These are phyloP conservation scores for Aspergillus sclerotioniger DNA, from an alignment of 495 filamentous ascomycete species.

Conservation along the genomic window DNA sequence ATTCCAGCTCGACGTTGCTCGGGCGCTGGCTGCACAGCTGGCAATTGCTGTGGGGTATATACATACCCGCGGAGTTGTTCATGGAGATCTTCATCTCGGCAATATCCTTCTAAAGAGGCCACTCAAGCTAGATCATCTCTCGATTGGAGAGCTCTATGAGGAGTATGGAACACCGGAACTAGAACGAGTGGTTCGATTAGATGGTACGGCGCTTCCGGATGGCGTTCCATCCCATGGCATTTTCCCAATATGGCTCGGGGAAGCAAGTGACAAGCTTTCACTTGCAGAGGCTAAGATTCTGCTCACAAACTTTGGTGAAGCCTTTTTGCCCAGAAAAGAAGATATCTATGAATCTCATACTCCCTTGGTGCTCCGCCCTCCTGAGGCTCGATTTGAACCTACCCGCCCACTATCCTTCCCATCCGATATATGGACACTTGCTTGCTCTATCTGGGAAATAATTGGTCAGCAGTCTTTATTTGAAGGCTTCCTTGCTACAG, in stretches of 20 bases:
- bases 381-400: constrained; percentile 34
- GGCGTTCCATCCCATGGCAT: constrained; percentile 24
- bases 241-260: constrained; percentile 29
- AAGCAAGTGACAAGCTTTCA: constrained; percentile 29
- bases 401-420: constrained; percentile 28
- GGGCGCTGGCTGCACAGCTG: constrained; percentile 41
- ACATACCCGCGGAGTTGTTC: constrained; percentile 32
- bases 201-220: constrained; percentile 22
- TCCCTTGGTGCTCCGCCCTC: constrained; percentile 29
- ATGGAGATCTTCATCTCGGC: constrained; percentile 36
- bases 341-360: constrained; percentile 30
- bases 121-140: constrained; percentile 19
- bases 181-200: constrained; percentile 26
- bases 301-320: constrained; percentile 39
- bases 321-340: constrained; percentile 33
- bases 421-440: constrained; percentile 40
- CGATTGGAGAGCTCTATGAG: constrained; percentile 27
- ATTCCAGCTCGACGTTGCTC: constrained; percentile 41
- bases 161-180: constrained; percentile 27
- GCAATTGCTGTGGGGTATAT: constrained; percentile 31
- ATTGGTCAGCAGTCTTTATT: constrained; percentile 23
- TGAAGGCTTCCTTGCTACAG: constrained; percentile 19
- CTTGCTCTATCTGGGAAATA: constrained; percentile 35
- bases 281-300: constrained; percentile 32
- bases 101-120: constrained; percentile 30